Evolutionary conservation across 208 protist species (phyloP), one percentile per base, ranked within the genome.

Genomic region (Acanthamoeba lenticulata): DNA sequence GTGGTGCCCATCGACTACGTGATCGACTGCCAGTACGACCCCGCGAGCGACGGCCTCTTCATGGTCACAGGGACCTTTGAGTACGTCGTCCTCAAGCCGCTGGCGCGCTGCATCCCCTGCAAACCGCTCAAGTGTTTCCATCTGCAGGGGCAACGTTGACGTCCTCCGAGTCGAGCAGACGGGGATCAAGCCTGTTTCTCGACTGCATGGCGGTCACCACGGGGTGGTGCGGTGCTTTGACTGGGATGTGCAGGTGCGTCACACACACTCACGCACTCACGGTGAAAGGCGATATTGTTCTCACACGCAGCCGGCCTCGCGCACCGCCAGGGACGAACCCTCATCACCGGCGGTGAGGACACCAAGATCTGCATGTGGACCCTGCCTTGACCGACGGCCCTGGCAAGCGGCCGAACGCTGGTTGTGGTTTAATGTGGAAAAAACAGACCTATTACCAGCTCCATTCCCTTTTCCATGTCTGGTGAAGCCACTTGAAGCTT

Each of bases 341-440:
- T 55, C 9, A 40, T 88, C 17, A 88, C 77, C 77, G 77, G 77
- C 38, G 77, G 77, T 40, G 77, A 88, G 55, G 77, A 88, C 77
- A 34, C 77, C 29, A 60, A 57, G 29, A 88, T 88, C 36, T 88
- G 44, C 77, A 45, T 88, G 77, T 88, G 77, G 77, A 21, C 42
- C 4, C 77, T 88, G 27, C 9, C 77, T 24, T 88, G 44, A 34
- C n/a, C n/a, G n/a, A n/a, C n/a, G n/a, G n/a, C n/a, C n/a, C n/a
- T n/a, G n/a, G n/a, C n/a, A n/a, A n/a, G n/a, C n/a, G n/a, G n/a
- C n/a, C n/a, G n/a, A n/a, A n/a, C n/a, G n/a, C n/a, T n/a, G n/a
- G n/a, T n/a, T n/a, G n/a, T n/a, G n/a, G n/a, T n/a, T n/a, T n/a
- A n/a, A n/a, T n/a, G n/a, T n/a, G n/a, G n/a, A n/a, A n/a, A n/a